These are phyloP conservation scores for Adansonia grandidieri DNA, from an alignment of 441 rosid genomes.

Conservation along the genomic window DNA sequence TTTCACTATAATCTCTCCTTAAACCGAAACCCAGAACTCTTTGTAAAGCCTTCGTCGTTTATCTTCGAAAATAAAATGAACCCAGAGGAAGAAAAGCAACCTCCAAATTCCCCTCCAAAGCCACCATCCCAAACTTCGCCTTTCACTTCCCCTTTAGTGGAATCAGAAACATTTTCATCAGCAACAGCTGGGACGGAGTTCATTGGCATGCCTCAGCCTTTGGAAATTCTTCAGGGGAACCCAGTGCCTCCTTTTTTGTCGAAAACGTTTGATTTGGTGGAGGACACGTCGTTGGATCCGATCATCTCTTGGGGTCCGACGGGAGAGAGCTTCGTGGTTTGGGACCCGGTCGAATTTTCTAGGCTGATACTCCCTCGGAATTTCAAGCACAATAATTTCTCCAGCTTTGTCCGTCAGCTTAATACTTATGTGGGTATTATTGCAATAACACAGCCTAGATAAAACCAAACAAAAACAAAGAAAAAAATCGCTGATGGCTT, in stretches of 20 bases:
- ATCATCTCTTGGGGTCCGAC: conserved; percentile 64
- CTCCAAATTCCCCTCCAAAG: conserved; percentile 29
- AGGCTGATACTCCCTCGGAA: conserved; percentile 60
- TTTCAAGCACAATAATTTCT: conserved; percentile 78
- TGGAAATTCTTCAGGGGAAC: conserved; percentile 58
- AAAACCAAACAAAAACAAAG: conserved; percentile 16
- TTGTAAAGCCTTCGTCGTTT: background rate
- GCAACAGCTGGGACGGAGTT: conserved; percentile 23
- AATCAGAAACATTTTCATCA: conserved; percentile 27
- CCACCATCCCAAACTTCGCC: conserved; percentile 31
- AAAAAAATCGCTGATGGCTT: background rate
- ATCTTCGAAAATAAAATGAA: conserved; percentile 39
- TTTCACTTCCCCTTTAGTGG: conserved; percentile 28
- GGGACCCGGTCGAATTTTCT: conserved; percentile 70
- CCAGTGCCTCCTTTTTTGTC: conserved; percentile 71
- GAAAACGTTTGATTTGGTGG: conserved; percentile 68
- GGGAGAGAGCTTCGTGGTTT: conserved; percentile 68
- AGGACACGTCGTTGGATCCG: conserved; percentile 55
- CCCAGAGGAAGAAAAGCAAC: conserved; percentile 37
- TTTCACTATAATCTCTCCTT: background rate
- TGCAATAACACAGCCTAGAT: conserved; percentile 36
- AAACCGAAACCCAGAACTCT: background rate
- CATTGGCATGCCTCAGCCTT: conserved; percentile 53
- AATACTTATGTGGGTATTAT: conserved; percentile 78
- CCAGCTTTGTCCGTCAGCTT: conserved; percentile 82